Conservation (phyloP, 1,139 yeast genomes). For the Nakaseomyces uthaithaninus region DNA sequence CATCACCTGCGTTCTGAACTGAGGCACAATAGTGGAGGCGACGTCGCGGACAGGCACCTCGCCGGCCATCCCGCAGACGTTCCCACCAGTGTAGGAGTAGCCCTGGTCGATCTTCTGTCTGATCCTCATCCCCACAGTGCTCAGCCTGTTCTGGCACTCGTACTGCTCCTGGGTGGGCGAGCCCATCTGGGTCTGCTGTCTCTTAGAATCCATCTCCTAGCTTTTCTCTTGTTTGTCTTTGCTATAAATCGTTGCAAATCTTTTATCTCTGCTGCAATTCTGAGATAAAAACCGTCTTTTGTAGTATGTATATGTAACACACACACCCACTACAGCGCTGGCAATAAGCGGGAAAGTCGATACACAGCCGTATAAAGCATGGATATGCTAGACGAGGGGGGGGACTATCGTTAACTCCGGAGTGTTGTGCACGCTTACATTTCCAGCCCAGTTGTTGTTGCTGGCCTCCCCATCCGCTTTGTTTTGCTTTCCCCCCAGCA, state of each 20-base stretch:
- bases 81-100: constrained; percentile 27
- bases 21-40: constrained; percentile 16
- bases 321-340: too few relatives aligned
- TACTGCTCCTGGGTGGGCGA: constrained; percentile 13
- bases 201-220: background rate
- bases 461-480: too few relatives aligned
- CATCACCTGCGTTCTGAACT: constrained; percentile 10
- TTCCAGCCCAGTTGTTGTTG: too few relatives aligned
- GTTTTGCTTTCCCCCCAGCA: too few relatives aligned
- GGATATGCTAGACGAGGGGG: too few relatives aligned
- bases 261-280: background rate
- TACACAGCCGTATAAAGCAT: too few relatives aligned
- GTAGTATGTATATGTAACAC: too few relatives aligned
- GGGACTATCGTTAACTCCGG: too few relatives aligned
- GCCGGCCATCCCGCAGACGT: constrained; percentile 1
- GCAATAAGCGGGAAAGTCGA: too few relatives aligned
- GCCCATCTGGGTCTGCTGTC: constrained; percentile 4
- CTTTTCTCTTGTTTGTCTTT: background rate
- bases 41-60: constrained; percentile 11
- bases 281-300: too few relatives aligned
- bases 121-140: constrained; percentile 61
- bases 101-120: constrained; percentile 63
- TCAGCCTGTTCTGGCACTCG: constrained; percentile 33
- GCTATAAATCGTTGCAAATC: background rate
- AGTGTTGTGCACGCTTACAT: too few relatives aligned